Evolutionary conservation across 139 green algal genomes (phyloP).

Genomic region (Trebouxia sp.): DNA sequence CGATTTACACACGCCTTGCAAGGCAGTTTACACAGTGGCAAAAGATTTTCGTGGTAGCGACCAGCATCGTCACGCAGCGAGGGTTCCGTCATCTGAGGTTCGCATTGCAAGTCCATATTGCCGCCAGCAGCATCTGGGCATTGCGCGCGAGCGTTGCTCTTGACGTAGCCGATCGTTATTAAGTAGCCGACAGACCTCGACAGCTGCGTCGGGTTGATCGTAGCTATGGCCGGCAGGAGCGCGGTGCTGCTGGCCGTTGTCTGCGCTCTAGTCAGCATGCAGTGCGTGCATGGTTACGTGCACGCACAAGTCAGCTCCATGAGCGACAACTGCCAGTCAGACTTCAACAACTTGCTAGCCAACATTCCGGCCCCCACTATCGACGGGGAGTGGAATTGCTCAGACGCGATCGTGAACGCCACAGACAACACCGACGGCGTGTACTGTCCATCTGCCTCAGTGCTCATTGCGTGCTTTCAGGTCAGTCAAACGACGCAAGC

Average conservation of each 20-base stretch:
- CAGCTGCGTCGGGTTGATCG: background rate
- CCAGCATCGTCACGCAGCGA: no score
- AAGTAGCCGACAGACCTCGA: no score
- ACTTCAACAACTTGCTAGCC: background rate
- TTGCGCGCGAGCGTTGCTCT: no score
- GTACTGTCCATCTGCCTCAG: background rate
- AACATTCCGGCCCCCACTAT: background rate
- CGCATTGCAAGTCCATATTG: no score
- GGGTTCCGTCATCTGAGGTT: no score
- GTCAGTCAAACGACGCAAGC: no score
- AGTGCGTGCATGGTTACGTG: background rate
- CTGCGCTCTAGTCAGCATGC: background rate
- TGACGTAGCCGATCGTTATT: no score
- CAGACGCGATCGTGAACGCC: background rate
- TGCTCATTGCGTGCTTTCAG: slow-evolving; percentile 21
- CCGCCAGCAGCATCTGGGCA: no score
- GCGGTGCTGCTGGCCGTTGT: background rate
- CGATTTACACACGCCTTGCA: no score
- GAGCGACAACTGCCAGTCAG: slow-evolving; percentile 11
- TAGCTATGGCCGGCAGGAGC: background rate
- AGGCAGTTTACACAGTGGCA: no score
- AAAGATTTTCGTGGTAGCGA: no score
- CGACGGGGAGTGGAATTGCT: background rate
- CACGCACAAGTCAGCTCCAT: background rate
- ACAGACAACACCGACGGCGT: background rate